Conservation (phyloP, 1,284 basidiomycete genomes). For the Cryptococcus neoformans region DNA sequence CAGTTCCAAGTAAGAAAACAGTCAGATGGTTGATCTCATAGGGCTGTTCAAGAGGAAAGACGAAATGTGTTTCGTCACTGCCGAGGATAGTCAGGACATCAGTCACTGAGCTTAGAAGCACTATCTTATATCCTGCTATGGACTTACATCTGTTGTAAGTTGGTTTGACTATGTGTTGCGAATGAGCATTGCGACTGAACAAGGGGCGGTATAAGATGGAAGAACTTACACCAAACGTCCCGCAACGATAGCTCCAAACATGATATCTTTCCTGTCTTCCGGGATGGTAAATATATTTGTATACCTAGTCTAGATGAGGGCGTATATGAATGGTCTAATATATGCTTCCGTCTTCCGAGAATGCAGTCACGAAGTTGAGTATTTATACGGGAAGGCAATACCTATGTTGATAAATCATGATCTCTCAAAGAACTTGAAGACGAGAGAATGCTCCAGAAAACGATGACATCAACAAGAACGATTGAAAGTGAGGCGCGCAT, state of each 20-base stretch:
- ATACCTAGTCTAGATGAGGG: no score
- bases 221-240: constrained; percentile 46
- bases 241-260: constrained; percentile 50
- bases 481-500: no score
- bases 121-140: background rate
- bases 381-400: background rate
- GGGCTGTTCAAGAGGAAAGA: constrained; percentile 73
- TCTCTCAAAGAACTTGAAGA: background rate
- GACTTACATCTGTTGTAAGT: constrained; percentile 47
- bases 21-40: constrained; percentile 83
- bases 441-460: background rate
- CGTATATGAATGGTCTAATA: background rate
- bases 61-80: constrained; percentile 72
- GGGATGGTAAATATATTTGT: no score
- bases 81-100: background rate
- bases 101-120: background rate
- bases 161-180: constrained; percentile 40
- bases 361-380: background rate
- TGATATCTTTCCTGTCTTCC: constrained; percentile 7
- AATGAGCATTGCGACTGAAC: background rate
- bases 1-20: constrained; percentile 78
- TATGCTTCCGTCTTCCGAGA: background rate
- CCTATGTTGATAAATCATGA: background rate
- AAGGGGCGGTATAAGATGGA: background rate
- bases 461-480: background rate